Base-by-base conservation (phyloP, 257 asterid species). In the Solanum medicagineum region DNA sequence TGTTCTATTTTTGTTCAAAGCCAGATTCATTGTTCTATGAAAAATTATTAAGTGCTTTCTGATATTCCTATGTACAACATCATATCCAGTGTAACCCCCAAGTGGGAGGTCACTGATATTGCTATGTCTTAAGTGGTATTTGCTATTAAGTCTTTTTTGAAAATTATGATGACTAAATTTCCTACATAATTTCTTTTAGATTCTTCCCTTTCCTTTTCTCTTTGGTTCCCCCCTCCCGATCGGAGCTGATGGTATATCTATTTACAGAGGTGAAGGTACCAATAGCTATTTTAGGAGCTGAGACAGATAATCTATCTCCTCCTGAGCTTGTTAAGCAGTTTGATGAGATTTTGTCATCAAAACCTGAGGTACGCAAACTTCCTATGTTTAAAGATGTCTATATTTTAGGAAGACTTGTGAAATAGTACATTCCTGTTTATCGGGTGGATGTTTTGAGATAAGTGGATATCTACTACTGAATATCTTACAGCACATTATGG, bases 241-340 rank as follows among this genome's bases (percentile, higher is more conserved):
- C 5, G 8, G 60, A 32, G 40, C 42, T 85, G 54, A 85, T 45
- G 19, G 29, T 24, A n/a, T 56, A 24, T 68, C 83, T 70, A 57
- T 45, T 80, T 80, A 68, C 91, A 93, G 95, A 90, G 86, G 93
- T 92, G 57, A 89, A 86, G 87, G 89, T 84, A 24, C 94, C 96
- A 40, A 70, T 91, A 80, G 89, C 96, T 82, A 88, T 92, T 82
- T 83, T 92, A 81, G 97, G 94, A 86, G 97, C 94, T 19, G 94
- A 91, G 89, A 47, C 81, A 10, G 97, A 92, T 87, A 26, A 86
- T 0, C 7, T 55, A 65, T 81, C 93, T 79, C 93, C 94, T 29
- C 96, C 93, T 3, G 90, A 89, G 88, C 92, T 93, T 54, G 56
- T 91, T 40, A 91, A 89, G 73, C 80, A 90, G 86, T 92, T 89